Evolutionary conservation across 2,329 filamentous ascomycete species (phyloP).

Genomic region (Acarospora socialis): DNA sequence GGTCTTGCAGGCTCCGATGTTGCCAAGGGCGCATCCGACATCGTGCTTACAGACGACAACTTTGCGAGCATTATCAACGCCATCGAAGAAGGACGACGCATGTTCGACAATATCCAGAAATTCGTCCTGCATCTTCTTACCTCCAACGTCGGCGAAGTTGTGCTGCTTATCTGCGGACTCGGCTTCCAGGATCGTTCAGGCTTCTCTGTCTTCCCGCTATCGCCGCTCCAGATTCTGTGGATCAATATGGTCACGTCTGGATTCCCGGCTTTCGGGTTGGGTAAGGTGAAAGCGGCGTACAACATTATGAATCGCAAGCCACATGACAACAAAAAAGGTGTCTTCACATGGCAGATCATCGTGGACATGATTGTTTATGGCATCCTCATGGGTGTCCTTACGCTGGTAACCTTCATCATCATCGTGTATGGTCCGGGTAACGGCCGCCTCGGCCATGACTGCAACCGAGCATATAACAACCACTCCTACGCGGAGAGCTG

Average conservation of each 20-base stretch:
- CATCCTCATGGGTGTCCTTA: conserved; percentile 35
- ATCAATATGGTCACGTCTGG: conserved; percentile 49
- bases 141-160: conserved; percentile 43
- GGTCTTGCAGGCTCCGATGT: conserved; percentile 72
- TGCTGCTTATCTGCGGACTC: conserved; percentile 42
- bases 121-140: conserved; percentile 43
- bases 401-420: conserved; percentile 36
- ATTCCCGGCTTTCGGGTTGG: conserved; percentile 46
- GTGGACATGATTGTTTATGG: conserved; percentile 41
- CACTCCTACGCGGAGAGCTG: conserved; percentile 36
- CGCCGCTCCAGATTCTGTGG: conserved; percentile 47
- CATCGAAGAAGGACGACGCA: conserved; percentile 67
- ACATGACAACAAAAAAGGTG: conserved; percentile 35
- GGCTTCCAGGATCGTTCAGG: conserved; percentile 40
- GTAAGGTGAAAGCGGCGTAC: conserved; percentile 39
- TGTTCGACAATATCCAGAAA: conserved; percentile 83
- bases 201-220: conserved; percentile 44
- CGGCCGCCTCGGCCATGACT: conserved; percentile 39
- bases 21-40: conserved; percentile 61
- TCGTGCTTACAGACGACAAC: conserved; percentile 58
- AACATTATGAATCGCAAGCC: conserved; percentile 42
- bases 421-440: conserved; percentile 35
- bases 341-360: conserved; percentile 40
- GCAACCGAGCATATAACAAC: conserved; percentile 39
- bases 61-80: conserved; percentile 76